Evolutionary conservation across 305 asterid species (phyloP), one percentile per base, ranked within the genome.

Genomic region (Fraxinus dipetala): DNA sequence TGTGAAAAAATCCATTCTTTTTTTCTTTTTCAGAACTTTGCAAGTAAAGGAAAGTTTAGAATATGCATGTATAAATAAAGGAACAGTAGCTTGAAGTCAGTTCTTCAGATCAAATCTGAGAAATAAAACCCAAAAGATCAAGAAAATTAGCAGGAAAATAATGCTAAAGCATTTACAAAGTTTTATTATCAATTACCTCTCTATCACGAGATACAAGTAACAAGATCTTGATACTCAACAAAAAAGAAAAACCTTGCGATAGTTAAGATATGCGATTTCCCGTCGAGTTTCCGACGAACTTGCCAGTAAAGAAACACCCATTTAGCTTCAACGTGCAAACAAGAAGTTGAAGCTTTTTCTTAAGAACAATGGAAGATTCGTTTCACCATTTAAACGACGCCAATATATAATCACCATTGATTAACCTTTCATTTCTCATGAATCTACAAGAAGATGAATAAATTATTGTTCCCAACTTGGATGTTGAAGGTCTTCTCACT

Each of bases 281-380:
- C 74, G 36, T 16, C 6, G 82, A 72, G 75, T 81, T 70, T 83
- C 89, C 87, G 87, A 18, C 81, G 83, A 67, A 26, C 79, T 87
- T 87, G 78, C 89, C 89, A 86, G 89, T 83, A 6, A 80, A 82
- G 78, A 82, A 79, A 61, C 78, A 45, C 82, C 83, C 86, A 80
- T 85, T 87, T 72, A 88, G 82, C 83, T 82, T 78, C 82, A 77
- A 80, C 84, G 70, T 35, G 36, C 48, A 80, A 69, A 75, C 81
- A 76, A 59, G 6, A 31, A 54, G 13, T 26, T 20, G 2, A 61
- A 24, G 73, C 73, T 9, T 11, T 5, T 65, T 9, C 35, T 65
- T n/a, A 67, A 67, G 74, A 67, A 67, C 9, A 67, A 28, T 10
- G 2, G 36, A 67, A 10, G 48, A 76, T 80, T 80, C 84, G 82